Conservation (phyloP, 257 asterid species). For the Lycium barbarum region DNA sequence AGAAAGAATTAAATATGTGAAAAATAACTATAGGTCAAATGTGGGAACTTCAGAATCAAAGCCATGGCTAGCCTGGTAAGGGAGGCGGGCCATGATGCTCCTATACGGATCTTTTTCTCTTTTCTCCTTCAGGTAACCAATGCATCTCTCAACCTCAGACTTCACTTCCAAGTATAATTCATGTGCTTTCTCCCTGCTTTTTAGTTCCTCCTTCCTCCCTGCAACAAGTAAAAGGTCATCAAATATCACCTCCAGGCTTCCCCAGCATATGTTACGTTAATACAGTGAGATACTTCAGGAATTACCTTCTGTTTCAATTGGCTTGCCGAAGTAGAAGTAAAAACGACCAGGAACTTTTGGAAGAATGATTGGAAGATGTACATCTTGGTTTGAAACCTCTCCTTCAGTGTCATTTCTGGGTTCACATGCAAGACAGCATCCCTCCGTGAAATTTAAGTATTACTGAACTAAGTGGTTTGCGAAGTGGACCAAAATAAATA, state of each 20-base stretch:
- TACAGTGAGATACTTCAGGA: not conserved
- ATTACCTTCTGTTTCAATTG: constrained; percentile 83
- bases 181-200: constrained; percentile 63
- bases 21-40: constrained; percentile 46
- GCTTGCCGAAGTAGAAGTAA: constrained; percentile 82
- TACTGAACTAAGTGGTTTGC: not conserved
- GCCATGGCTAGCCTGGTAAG: constrained; percentile 72
- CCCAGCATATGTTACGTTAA: not conserved
- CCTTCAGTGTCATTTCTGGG: constrained; percentile 59
- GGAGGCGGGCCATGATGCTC: constrained; percentile 59
- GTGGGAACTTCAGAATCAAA: constrained; percentile 77
- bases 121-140: constrained; percentile 67
- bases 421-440: not conserved
- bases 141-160: constrained; percentile 66
- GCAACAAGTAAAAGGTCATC: constrained; percentile 22
- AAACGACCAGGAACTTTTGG: constrained; percentile 93
- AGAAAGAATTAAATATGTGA: not conserved
- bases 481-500: not conserved
- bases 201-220: constrained; percentile 76
- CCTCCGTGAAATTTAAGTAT: not conserved
- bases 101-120: constrained; percentile 77
- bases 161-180: constrained; percentile 78
- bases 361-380: constrained; percentile 66
- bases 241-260: not conserved
- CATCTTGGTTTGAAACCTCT: constrained; percentile 77